Base-by-base conservation (phyloP, 805 yeast species). In the Ogataea nonfermentans region DNA sequence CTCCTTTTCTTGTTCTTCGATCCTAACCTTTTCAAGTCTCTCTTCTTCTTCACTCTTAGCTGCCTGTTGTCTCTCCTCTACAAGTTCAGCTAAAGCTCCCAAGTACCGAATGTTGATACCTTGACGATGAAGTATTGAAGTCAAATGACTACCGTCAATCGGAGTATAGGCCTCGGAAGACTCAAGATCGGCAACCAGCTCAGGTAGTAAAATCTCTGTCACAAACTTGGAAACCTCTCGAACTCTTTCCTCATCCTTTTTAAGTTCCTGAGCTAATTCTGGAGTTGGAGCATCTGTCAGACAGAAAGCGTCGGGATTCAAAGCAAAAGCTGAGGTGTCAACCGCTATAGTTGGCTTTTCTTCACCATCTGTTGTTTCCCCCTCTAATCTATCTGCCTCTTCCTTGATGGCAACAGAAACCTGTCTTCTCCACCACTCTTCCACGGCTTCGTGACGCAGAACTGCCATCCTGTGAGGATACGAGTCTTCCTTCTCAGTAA, bases 51-150 rank as follows among this genome's bases (percentile, higher is more conserved):
- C 51, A 55, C 32, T 55, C 41, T 41, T 65, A 56, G 24, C 50
- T 35, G 41, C 38, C 13, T 32, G 55, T 34, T 58, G 65, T 37
- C 49, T 48, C 13, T 45, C 45, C 24, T 37, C 17, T 24, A 48
- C 52, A 20, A 49, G 32, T 8, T 45, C 55, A 15, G 80, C 80
- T 48, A 86, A 57, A 12, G 55, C 61, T 44, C 96, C 96, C 54
- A 91, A 71, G 57, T 91, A 91, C 67, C 98, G 83, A 64, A 90
- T 59, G 61, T 88, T 90, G 60, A 91, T 80, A 70, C 99, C 99
- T 40, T 71, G 68, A 47, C 75, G 76, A 62, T 93, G 99, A 63
- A 91, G 63, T 37, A 72, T 59, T 29, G 71, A 67, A 13, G 85
- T 66, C 52, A 93, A 73, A 54, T 89, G 93, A 3, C 64, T 57